phyloP scores from a whole-genome alignment of 768 basidiomycete species.

The Amanita pseudoporphyria region DNA sequence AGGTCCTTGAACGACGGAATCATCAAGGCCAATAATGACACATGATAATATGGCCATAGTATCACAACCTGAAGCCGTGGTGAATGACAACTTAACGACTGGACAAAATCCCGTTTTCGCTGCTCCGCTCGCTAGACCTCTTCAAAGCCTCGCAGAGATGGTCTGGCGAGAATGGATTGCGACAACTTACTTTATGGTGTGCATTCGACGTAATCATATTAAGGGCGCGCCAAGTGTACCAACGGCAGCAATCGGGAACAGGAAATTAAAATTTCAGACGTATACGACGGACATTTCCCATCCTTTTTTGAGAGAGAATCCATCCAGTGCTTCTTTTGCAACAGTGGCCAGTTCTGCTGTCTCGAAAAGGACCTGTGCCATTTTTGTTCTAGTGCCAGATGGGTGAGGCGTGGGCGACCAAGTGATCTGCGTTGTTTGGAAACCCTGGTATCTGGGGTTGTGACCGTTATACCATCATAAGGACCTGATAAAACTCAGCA shows the following conservation, averaged over 20 bases:
- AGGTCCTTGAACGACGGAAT: constrained; percentile 51
- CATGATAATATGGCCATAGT: constrained; percentile 51
- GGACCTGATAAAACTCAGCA: constrained; percentile 14
- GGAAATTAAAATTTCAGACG: constrained; percentile 25
- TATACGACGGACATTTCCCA: constrained; percentile 78
- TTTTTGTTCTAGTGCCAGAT: constrained; percentile 60
- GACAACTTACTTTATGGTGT: not conserved
- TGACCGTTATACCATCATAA: not conserved
- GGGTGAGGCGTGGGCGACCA: constrained; percentile 61
- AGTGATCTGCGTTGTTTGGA: constrained; percentile 59
- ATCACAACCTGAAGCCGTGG: constrained; percentile 38
- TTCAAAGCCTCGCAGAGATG: constrained; percentile 26
- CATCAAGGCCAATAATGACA: constrained; percentile 37
- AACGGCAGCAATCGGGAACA: no score
- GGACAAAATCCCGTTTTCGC: constrained; percentile 74
- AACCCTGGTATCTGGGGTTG: constrained; percentile 67
- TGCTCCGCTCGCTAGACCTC: constrained; percentile 41
- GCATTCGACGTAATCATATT: not conserved
- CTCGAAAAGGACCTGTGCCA: constrained; percentile 77
- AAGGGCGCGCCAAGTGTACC: no score
- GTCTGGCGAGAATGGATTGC: not conserved
- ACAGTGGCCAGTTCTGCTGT: constrained; percentile 60
- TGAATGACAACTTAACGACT: constrained; percentile 51
- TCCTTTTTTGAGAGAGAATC: constrained; percentile 79
- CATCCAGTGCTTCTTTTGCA: constrained; percentile 77